Percentiles rank a stretch among this genome's conserved stretches.
Evolutionary conservation across 192 early-diverging fungal species (phyloP).

Genomic region (Dimargaris cristalligena): DNA sequence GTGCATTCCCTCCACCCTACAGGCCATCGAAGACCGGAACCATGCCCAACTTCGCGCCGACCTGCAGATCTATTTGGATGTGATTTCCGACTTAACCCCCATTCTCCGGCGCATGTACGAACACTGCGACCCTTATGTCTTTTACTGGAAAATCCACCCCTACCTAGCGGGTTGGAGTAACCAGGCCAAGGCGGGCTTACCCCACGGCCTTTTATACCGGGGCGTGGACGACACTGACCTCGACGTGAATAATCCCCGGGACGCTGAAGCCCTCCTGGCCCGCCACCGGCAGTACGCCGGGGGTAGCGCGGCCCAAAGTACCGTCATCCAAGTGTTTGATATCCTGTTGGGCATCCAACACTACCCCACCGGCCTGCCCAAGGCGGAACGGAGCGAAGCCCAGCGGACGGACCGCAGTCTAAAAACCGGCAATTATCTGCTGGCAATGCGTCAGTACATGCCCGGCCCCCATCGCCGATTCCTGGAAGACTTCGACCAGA

Average conservation of each 20-base stretch:
- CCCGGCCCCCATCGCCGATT: conserved; percentile 75
- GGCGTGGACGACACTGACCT: conserved; percentile 43
- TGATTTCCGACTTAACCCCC: conserved; percentile 32
- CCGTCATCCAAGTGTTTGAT: conserved; percentile 83
- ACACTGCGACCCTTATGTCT: conserved; percentile 85
- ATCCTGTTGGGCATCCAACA: conserved; percentile 78
- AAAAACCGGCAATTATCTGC: conserved; percentile 49
- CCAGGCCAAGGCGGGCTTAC: conserved; percentile 70
- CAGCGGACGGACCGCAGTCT: conserved; percentile 12
- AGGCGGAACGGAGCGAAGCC: not conserved
- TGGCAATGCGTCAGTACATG: conserved; percentile 88
- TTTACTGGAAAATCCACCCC: conserved; percentile 82
- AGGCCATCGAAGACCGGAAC: conserved; percentile 39
- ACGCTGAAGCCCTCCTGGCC: conserved; percentile 24
- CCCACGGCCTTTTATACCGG: conserved; percentile 80
- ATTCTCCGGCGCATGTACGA: conserved; percentile 72
- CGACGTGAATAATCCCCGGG: conserved; percentile 16
- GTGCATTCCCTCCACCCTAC: conserved; percentile 39
- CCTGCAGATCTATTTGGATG: conserved; percentile 35
- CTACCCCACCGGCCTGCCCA: conserved; percentile 43
- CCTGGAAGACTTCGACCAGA: conserved; percentile 51
- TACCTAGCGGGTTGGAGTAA: conserved; percentile 86
- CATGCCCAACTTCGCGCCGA: conserved; percentile 28
- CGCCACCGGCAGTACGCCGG: conserved; percentile 68
- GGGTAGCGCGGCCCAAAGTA: conserved; percentile 84